Evolutionary conservation across 441 rosid genomes (phyloP).

Genomic region (Syzygium malaccense): DNA sequence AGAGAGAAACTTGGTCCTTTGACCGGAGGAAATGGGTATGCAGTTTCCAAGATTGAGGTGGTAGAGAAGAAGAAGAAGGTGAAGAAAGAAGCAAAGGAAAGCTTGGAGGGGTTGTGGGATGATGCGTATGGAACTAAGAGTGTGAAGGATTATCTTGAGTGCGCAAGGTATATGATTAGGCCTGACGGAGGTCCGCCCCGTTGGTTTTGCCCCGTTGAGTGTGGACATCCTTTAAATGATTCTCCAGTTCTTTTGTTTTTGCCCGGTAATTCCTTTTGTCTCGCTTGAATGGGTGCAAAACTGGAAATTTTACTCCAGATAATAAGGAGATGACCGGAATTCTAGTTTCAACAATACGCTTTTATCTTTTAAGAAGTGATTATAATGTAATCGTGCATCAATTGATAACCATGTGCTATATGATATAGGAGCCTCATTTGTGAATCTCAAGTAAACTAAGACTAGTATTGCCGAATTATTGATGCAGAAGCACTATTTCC

Average conservation of each 20-base stretch:
- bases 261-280: constrained; percentile 50
- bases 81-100: constrained; percentile 11
- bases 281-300: background rate
- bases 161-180: constrained; percentile 45
- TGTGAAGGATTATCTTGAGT: constrained; percentile 62
- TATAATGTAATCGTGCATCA: background rate
- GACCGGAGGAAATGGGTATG: constrained; percentile 6
- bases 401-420: background rate
- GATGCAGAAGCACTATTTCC: background rate
- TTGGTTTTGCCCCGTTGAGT: constrained; percentile 88
- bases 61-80: background rate
- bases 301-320: background rate
- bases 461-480: background rate
- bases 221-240: constrained; percentile 55
- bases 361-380: background rate
- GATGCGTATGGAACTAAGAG: constrained; percentile 79
- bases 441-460: background rate
- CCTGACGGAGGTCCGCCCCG: constrained; percentile 91
- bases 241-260: constrained; percentile 78
- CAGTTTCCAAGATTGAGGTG: background rate
- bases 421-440: background rate
- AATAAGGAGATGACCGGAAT: background rate
- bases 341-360: background rate
- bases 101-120: constrained; percentile 71
- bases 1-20: background rate